These are phyloP conservation scores for Teratosphaeria viscida DNA, from an alignment of 2,329 filamentous ascomycete genomes.

Conservation along the genomic window DNA sequence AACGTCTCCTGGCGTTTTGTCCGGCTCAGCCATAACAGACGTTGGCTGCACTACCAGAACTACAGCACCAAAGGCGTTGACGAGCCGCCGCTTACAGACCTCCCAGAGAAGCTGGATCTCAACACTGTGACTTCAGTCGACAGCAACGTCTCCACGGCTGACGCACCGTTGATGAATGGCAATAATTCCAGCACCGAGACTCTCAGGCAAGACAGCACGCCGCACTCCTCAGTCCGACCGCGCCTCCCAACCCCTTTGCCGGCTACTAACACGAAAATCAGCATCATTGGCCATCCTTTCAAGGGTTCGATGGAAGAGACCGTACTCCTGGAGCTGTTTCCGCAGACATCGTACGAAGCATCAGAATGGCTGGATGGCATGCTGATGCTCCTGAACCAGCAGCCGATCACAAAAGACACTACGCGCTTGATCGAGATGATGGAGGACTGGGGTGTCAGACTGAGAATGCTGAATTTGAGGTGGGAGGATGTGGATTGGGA, in stretches of 20 bases:
- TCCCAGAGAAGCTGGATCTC: constrained; percentile 77
- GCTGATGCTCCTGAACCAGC: constrained; percentile 87
- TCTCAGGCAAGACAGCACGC: constrained; percentile 6
- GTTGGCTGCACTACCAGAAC: constrained; percentile 81
- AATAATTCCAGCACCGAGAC: constrained; percentile 22
- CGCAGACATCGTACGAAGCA: constrained; percentile 67
- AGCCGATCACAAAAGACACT: constrained; percentile 94
- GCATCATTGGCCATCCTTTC: constrained; percentile 56
- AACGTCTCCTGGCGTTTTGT: constrained; percentile 60
- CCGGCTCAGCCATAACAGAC: constrained; percentile 79
- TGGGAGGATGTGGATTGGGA: constrained; percentile 61
- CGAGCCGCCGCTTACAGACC: constrained; percentile 60
- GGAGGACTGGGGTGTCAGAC: constrained; percentile 83
- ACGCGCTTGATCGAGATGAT: constrained; percentile 80
- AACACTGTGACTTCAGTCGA: constrained; percentile 83
- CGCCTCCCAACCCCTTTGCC: constrained; percentile 7
- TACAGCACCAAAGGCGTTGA: constrained; percentile 48
- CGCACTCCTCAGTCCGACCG: background rate
- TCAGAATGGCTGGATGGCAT: constrained; percentile 96
- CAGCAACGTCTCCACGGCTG: constrained; percentile 70
- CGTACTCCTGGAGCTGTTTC: constrained; percentile 72
- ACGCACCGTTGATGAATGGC: constrained; percentile 39
- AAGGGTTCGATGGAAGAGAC: constrained; percentile 41
- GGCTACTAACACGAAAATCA: constrained; percentile 66
- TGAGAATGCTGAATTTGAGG: constrained; percentile 79